These are phyloP conservation scores for Coemansia erecta DNA, from an alignment of 192 early-diverging fungal species.

Conservation along the genomic window DNA sequence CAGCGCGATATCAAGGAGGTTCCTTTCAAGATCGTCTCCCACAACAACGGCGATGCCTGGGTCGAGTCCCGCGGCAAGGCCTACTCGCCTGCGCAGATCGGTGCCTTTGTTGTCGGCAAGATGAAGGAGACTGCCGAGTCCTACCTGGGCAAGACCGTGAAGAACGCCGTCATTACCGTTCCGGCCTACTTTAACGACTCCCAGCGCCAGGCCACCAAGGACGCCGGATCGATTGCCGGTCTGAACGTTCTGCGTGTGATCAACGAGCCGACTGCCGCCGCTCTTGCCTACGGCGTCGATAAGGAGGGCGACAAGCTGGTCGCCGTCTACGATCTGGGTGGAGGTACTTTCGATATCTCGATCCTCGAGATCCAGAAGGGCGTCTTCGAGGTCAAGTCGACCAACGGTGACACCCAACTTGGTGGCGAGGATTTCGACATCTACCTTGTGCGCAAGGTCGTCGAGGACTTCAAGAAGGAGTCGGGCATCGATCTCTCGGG, in stretches of 20 bases:
- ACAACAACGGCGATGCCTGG: constrained; percentile 72
- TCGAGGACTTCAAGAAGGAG: constrained; percentile 90
- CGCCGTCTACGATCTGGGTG: constrained; percentile 95
- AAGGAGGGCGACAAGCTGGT: constrained; percentile 87
- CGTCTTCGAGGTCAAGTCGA: constrained; percentile 94
- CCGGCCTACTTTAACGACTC: constrained; percentile 97
- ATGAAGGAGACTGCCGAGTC: constrained; percentile 94
- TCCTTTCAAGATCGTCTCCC: constrained; percentile 85
- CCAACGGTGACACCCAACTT: constrained; percentile 95
- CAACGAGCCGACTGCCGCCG: constrained; percentile 92
- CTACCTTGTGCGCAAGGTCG: constrained; percentile 82
- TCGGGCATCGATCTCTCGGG: constrained; percentile 79
- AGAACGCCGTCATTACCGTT: constrained; percentile 93
- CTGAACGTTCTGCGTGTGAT: constrained; percentile 83
- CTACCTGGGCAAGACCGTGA: constrained; percentile 82
- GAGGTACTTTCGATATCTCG: constrained; percentile 99
- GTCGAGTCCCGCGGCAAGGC: constrained; percentile 83
- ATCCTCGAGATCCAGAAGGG: constrained; percentile 92
- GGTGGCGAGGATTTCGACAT: constrained; percentile 99
- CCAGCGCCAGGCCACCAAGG: constrained; percentile 93
- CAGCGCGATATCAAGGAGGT: constrained; percentile 92
- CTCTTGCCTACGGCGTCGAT: constrained; percentile 97
- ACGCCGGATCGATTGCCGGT: constrained; percentile 82
- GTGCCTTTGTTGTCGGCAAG: constrained; percentile 92
- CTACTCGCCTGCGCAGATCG: constrained; percentile 94